Evolutionary conservation across 1,284 basidiomycete species (phyloP).

Genomic region (Cutaneotrichosporon cyanovorans): DNA sequence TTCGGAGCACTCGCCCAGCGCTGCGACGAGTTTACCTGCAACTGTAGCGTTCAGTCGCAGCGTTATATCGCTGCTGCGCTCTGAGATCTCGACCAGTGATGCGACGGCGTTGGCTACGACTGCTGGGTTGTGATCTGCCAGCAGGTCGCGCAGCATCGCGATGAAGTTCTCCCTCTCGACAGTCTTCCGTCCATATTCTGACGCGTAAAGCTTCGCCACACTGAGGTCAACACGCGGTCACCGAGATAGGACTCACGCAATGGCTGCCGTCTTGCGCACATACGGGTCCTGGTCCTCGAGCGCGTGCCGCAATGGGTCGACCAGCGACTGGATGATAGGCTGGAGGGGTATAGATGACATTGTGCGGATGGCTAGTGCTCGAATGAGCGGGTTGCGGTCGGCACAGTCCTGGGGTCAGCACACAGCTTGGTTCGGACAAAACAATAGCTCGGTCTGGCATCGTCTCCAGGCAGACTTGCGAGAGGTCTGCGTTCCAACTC

Average conservation of each 20-base stretch:
- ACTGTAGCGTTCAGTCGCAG: constrained; percentile 45
- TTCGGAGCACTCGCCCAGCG: constrained; percentile 95
- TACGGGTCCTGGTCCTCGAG: constrained; percentile 92
- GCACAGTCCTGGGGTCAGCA: constrained; percentile 63
- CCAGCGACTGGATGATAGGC: constrained; percentile 94
- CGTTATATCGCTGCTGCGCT: constrained; percentile 52
- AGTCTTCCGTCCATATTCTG: constrained; percentile 70
- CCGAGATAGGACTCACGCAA: constrained; percentile 49
- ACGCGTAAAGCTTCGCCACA: constrained; percentile 92
- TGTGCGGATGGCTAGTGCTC: constrained; percentile 90
- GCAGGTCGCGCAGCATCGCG: constrained; percentile 60
- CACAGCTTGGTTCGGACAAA: not conserved
- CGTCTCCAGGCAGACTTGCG: too few relatives aligned
- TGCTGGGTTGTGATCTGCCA: constrained; percentile 89
- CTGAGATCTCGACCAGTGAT: constrained; percentile 77
- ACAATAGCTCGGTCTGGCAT: too few relatives aligned
- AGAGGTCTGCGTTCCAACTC: too few relatives aligned
- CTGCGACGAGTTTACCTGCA: constrained; percentile 73
- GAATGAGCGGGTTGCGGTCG: constrained; percentile 90
- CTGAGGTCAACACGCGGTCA: constrained; percentile 19
- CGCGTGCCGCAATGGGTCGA: constrained; percentile 87
- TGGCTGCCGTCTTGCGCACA: constrained; percentile 90
- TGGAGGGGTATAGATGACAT: constrained; percentile 96
- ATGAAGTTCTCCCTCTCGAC: constrained; percentile 91
- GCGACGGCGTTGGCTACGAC: constrained; percentile 98